phyloP scores from a whole-genome alignment of 169 alveolate genomes.

The Cryptosporidium felis region DNA sequence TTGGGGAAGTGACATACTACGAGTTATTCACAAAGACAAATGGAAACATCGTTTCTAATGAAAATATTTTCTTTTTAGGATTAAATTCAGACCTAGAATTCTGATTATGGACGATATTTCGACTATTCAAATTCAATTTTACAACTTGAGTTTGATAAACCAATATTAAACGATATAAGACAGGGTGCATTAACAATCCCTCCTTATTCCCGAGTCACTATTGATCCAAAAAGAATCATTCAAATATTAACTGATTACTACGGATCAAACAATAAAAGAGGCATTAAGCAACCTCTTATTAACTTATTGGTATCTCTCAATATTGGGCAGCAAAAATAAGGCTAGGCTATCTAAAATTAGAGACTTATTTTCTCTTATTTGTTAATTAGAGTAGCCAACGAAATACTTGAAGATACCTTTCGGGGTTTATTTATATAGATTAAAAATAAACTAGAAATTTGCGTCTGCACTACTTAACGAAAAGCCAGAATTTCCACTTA shows the following conservation, averaged over 20 bases:
- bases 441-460: too few relatives aligned
- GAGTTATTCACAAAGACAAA: neutral
- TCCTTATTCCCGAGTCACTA: neutral
- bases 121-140: neutral
- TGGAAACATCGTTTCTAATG: neutral
- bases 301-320: too few relatives aligned
- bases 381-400: too few relatives aligned
- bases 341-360: too few relatives aligned
- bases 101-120: neutral
- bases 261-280: too few relatives aligned
- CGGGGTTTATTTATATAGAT: too few relatives aligned
- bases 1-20: constrained; percentile 3
- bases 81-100: constrained; percentile 18
- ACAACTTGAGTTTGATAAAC: neutral
- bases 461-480: neutral
- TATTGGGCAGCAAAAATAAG: too few relatives aligned
- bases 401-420: too few relatives aligned
- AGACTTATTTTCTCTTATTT: too few relatives aligned
- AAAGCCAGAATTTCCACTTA: constrained; percentile 40
- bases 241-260: neutral
- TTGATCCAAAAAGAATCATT: neutral
- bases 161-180: neutral
- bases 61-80: neutral
- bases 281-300: too few relatives aligned
- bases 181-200: constrained; percentile 25